Evolutionary conservation across 2,329 filamentous ascomycete genomes (phyloP).

Genomic region (Venturia nashicola): DNA sequence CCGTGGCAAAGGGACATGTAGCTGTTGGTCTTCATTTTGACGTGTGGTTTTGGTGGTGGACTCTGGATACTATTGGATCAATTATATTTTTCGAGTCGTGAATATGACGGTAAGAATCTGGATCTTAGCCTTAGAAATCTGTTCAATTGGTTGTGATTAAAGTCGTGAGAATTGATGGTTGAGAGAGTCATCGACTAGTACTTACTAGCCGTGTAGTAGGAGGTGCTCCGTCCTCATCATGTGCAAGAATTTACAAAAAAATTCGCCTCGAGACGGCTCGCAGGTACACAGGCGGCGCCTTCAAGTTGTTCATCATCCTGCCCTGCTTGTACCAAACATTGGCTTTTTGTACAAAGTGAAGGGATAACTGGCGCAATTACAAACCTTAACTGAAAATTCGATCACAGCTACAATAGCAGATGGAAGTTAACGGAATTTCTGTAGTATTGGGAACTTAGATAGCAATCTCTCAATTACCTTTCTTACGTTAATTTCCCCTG

Average conservation of each 20-base stretch:
- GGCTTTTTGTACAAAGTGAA: not conserved
- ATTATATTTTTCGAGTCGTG: not conserved
- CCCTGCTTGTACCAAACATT: not conserved
- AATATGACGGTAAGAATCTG: not conserved
- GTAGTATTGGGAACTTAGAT: not conserved
- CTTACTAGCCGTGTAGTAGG: too few relatives aligned
- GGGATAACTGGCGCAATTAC: not conserved
- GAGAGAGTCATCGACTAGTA: not conserved
- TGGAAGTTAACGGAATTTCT: not conserved
- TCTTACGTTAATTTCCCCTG: too few relatives aligned
- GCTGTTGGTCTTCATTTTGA: slow-evolving; percentile 32
- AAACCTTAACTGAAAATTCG: not conserved
- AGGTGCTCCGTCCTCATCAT: not conserved
- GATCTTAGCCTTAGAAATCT: not conserved
- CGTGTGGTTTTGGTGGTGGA: not conserved
- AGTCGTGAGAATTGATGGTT: not conserved
- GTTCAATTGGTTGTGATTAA: not conserved
- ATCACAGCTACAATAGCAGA: not conserved
- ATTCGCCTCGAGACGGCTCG: not conserved
- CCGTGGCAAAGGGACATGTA: slow-evolving; percentile 40
- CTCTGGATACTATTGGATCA: not conserved
- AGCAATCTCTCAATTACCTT: not conserved
- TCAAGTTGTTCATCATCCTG: not conserved
- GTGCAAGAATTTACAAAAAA: not conserved
- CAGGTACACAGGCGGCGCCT: not conserved